Evolutionary conservation across 495 filamentous ascomycete species (phyloP), one percentile per base, ranked within the genome.

Genomic region (Parmelia sp.): DNA sequence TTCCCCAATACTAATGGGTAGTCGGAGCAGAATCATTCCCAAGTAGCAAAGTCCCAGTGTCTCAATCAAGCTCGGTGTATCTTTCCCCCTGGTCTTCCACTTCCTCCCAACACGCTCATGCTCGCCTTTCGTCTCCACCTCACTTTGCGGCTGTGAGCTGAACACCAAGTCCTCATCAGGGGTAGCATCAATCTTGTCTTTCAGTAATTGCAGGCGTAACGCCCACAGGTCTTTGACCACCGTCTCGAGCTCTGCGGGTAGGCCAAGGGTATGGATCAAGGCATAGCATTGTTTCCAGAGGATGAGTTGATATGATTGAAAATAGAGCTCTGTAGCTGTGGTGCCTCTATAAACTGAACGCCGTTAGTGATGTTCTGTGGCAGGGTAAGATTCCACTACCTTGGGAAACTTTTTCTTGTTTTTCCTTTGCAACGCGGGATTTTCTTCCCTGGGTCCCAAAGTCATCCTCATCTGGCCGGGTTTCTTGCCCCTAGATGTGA

Each of bases 251-350:
- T 88, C 80, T 57, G 77, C 73, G 29, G 88, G 86, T 66, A 90
- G 83, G 1, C 81, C 79, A 70, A 84, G 83, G 12, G 78, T 73
- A 37, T 84, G 76, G 12, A 91, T 76, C 53, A 92, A 73, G 68
- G 79, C 85, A 70, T 83, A 72, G 58, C 83, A 80, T 78, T 92
- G 89, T 72, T 90, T 89, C 77, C 86, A 83, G 1, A 93, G 75
- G 36, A 98, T 84, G n/a, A 97, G 75, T 74, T 97, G 94, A 60
- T 90, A 85, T 68, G 82, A 86, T 72, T 93, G 86, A 44, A 98
- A 76, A 74, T 86, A 96, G n/a, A 96, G 80, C 65, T 88, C 83
- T 61, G 82, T 80, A 33, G 87, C 92, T 49, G 84, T 76, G 57
- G 79, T 78, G 59, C 90, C 91, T 12, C 75, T 72, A 59, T 86